Evolutionary conservation across 352 stramenopile genomes (phyloP).

Genomic region (Phytophthora gonapodyides): DNA sequence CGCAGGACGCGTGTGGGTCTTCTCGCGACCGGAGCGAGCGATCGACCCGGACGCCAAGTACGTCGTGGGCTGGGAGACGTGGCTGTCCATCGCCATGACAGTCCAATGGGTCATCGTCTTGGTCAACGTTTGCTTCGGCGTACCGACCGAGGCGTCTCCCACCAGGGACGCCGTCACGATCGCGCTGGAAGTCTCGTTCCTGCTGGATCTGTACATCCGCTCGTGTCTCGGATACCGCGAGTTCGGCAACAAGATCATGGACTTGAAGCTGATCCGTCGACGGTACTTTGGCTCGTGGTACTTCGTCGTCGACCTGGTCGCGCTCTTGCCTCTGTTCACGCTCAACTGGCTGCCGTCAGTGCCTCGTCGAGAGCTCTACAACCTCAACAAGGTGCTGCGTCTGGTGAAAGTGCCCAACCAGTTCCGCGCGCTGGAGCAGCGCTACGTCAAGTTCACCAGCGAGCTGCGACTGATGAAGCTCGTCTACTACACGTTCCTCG

Average conservation of each 20-base stretch:
- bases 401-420: constrained; percentile 41
- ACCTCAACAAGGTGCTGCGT: constrained; percentile 62
- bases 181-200: constrained; percentile 42
- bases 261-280: constrained; percentile 37
- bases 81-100: constrained; percentile 36
- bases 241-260: constrained; percentile 69
- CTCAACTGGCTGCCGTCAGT: constrained; percentile 45
- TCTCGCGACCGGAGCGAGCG: constrained; percentile 3
- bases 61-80: constrained; percentile 37
- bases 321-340: constrained; percentile 46
- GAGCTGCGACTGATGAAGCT: constrained; percentile 54
- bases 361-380: constrained; percentile 43
- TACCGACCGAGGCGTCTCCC: too few relatives aligned
- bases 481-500: constrained; percentile 55
- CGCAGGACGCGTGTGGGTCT: neutral
- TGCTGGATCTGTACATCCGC: constrained; percentile 51
- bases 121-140: constrained; percentile 45
- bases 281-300: constrained; percentile 44
- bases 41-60: constrained; percentile 45
- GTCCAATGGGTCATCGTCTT: constrained; percentile 46
- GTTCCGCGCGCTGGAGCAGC: constrained; percentile 38
- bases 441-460: constrained; percentile 49
- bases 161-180: constrained; percentile 30
- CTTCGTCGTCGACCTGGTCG: constrained; percentile 47
- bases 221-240: constrained; percentile 51